Evolutionary conservation across 73 alveolate genomes (phyloP), one percentile per base, ranked within the genome.

Genomic region (Halteria grandinella): DNA sequence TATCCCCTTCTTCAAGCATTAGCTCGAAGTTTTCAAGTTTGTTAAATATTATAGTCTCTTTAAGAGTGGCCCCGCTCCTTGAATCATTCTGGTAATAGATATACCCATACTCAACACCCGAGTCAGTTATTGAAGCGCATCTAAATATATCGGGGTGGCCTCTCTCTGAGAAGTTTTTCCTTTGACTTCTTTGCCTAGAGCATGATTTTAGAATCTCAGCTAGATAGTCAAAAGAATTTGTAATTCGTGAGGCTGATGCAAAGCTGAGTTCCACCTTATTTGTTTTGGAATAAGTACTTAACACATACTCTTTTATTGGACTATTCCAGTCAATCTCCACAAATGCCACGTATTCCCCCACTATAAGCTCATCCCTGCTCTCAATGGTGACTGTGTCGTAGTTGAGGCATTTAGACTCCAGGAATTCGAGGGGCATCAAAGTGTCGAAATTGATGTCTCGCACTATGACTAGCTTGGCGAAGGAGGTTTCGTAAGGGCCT

Each of bases 91-190:
- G 74, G 36, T 83, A 83, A 48, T 83, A 83, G 17, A 83, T 54
- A 52, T 59, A 83, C 18, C 92, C 92, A 28, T 83, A 83, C 23
- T 83, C 92, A 25, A 79, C 78, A 1, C 64, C 55, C 7, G 79
- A 55, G 39, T 83, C 92, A 28, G 75, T 49, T 3, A 83, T 63
- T 43, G 77, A 37, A 12, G 62, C 18, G 36, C 71, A 51, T 50
- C 92, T 24, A 54, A 32, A 60, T 1, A 71, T 53, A 20, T 72
- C 69, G 40, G 58, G 63, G 20, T 74, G 75, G 18, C 64, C 64
- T 34, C 31, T 20, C 1, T 57, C 80, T 4, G 45, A 47, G 31
- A 55, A 74, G 14, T 27, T 39, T 17, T 60, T 41, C 31, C 69
- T 55, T 34, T 59, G 49, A 44, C 88, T 31, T 27, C 55, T 57